A percentile compares a stretch with the other conserved stretches of the same genome.
These are phyloP conservation scores for Claviceps lovelessii DNA, from an alignment of 2,329 filamentous ascomycete genomes.

Conservation along the genomic window DNA sequence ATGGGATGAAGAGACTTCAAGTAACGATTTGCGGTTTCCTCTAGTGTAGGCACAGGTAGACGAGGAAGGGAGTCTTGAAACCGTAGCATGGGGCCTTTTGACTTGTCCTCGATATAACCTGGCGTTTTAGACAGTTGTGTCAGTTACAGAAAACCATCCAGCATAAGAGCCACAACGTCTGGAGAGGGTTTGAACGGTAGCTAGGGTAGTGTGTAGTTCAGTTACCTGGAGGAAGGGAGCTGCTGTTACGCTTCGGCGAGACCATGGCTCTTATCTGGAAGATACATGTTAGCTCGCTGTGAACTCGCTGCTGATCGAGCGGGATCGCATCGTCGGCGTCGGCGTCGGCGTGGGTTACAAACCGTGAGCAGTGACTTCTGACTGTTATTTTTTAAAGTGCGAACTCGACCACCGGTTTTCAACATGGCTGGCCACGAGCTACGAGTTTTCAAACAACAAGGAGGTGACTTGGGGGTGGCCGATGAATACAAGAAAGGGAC, in stretches of 20 bases:
- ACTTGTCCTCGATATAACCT: constrained; percentile 70
- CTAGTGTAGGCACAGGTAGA: constrained; percentile 66
- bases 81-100: constrained; percentile 67
- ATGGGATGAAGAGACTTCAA: constrained; percentile 67
- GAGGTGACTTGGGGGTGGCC: background rate
- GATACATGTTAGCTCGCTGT: background rate
- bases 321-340: background rate
- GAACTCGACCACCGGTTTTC: constrained; percentile 18
- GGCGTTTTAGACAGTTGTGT: constrained; percentile 1
- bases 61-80: constrained; percentile 75
- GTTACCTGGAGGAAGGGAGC: constrained; percentile 39
- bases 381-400: constrained; percentile 20
- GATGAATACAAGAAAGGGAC: background rate
- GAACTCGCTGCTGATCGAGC: background rate
- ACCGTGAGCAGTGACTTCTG: constrained; percentile 11
- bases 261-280: constrained; percentile 31
- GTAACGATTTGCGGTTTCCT: constrained; percentile 70
- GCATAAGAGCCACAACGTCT: background rate
- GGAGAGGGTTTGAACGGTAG: background rate
- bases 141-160: background rate
- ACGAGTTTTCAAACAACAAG: background rate
- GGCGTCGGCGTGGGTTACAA: background rate
- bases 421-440: constrained; percentile 19
- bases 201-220: background rate
- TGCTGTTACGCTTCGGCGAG: constrained; percentile 38